These are phyloP conservation scores for Dichotomopilus funicola DNA, from an alignment of 2,329 filamentous ascomycete species.

Conservation along the genomic window DNA sequence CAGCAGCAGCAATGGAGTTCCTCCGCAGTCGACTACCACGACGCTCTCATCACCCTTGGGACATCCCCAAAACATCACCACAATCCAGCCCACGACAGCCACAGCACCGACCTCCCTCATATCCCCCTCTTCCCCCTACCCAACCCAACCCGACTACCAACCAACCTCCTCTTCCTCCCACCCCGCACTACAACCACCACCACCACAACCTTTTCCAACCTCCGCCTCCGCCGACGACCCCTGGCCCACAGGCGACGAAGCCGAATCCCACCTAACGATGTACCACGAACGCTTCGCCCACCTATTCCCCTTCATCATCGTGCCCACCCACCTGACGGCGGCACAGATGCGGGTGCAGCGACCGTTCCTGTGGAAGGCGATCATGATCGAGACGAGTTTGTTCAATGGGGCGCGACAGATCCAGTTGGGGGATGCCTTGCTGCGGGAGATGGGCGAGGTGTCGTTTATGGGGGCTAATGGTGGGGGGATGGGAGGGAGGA, in stretches of 20 bases:
- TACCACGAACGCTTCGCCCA: constrained; percentile 31
- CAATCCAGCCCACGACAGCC: too few relatives aligned
- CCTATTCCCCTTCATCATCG: constrained; percentile 41
- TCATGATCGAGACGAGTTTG: constrained; percentile 40
- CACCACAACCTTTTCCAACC: background rate
- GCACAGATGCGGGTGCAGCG: constrained; percentile 32
- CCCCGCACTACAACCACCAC: too few relatives aligned
- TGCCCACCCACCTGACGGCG: constrained; percentile 33
- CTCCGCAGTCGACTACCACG: too few relatives aligned
- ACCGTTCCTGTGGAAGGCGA: constrained; percentile 44
- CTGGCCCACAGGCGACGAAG: constrained; percentile 39
- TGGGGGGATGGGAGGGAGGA: too few relatives aligned
- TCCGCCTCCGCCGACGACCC: constrained; percentile 9
- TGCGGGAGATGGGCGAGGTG: constrained; percentile 37
- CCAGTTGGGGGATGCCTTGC: constrained; percentile 37
- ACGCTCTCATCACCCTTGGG: too few relatives aligned
- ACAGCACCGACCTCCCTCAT: too few relatives aligned
- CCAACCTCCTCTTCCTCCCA: too few relatives aligned
- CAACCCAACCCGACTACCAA: too few relatives aligned
- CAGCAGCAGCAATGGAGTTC: too few relatives aligned
- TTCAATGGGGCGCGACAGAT: constrained; percentile 40
- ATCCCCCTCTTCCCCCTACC: too few relatives aligned
- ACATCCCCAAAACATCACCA: too few relatives aligned
- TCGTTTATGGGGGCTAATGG: constrained; percentile 33
- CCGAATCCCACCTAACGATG: constrained; percentile 32